These are phyloP conservation scores for Coleophoma crateriformis DNA, from an alignment of 2,329 filamentous ascomycete species.

Conservation along the genomic window DNA sequence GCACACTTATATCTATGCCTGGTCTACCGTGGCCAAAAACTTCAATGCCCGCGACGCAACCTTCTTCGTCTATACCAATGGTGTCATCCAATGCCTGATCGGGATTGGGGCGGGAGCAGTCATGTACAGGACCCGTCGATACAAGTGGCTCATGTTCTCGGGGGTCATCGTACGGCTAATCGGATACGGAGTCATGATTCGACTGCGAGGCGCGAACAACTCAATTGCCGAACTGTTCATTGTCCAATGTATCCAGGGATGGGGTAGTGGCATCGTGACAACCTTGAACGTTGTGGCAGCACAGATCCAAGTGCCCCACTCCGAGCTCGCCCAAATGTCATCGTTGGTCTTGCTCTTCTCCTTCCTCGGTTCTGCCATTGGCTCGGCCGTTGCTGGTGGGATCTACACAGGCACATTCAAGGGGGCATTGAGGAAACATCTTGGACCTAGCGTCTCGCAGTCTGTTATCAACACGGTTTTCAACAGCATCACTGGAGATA, in stretches of 20 bases:
- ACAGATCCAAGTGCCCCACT: slow-evolving; percentile 38
- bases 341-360: slow-evolving; percentile 36
- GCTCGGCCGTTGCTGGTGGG: slow-evolving; percentile 37
- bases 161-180: slow-evolving; percentile 36
- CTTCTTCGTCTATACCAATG: slow-evolving; percentile 23
- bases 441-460: slow-evolving; percentile 27
- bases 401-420: slow-evolving; percentile 44
- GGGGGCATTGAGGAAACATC: slow-evolving; percentile 26
- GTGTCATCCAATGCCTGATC: slow-evolving; percentile 34
- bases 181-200: slow-evolving; percentile 45
- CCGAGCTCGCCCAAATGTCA: slow-evolving; percentile 41
- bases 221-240: slow-evolving; percentile 38
- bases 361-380: slow-evolving; percentile 33
- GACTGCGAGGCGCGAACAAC: slow-evolving; percentile 35
- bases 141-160: slow-evolving; percentile 39
- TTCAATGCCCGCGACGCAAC: slow-evolving; percentile 34
- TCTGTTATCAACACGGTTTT: slow-evolving; percentile 31
- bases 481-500: slow-evolving; percentile 37
- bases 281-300: slow-evolving; percentile 36
- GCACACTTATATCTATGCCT: slow-evolving; percentile 42
- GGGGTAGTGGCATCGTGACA: slow-evolving; percentile 40
- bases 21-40: slow-evolving; percentile 36
- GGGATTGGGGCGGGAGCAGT: slow-evolving; percentile 34
- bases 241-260: slow-evolving; percentile 41
- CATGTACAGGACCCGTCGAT: slow-evolving; percentile 36